phyloP scores from a whole-genome alignment of 352 stramenopile genomes.

The Globisporangium radiosum region DNA sequence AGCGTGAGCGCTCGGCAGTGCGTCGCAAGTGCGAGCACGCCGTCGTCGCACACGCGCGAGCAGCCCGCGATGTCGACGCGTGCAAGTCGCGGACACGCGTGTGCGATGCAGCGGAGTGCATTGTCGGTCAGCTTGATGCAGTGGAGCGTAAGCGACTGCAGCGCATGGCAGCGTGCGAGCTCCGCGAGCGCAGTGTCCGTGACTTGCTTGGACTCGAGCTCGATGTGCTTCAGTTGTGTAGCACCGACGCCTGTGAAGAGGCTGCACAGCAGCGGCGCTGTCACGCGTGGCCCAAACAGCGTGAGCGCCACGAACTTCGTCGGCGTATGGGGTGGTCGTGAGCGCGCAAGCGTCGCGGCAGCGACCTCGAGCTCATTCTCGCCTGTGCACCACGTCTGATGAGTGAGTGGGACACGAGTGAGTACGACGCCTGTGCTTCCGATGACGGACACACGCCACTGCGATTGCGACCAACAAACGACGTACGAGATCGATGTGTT shows the following conservation, averaged over 20 bases:
- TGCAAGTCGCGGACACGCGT: conserved; percentile 28
- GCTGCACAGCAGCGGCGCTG: conserved; percentile 26
- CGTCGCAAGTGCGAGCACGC: conserved; percentile 56
- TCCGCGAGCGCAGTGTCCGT: conserved; percentile 32
- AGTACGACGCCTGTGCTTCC: neutral
- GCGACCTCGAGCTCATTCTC: conserved; percentile 49
- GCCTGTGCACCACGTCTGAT: conserved; percentile 64
- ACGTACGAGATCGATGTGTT: conserved; percentile 51
- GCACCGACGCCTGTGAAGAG: conserved; percentile 35
- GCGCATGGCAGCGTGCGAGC: conserved; percentile 27
- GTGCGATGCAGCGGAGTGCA: conserved; percentile 37
- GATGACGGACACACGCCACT: neutral
- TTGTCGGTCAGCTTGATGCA: conserved; percentile 73
- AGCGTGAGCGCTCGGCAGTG: conserved; percentile 37
- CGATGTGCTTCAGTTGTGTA: conserved; percentile 30
- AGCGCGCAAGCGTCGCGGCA: conserved; percentile 21
- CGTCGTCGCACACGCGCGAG: conserved; percentile 67
- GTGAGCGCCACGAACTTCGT: conserved; percentile 41
- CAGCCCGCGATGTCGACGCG: conserved; percentile 69
- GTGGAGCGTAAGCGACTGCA: conserved; percentile 38
- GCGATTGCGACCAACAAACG: neutral
- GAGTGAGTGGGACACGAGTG: neutral
- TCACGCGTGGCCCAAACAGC: conserved; percentile 61
- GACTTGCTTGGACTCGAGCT: conserved; percentile 75
- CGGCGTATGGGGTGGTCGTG: conserved; percentile 3